Conservation (phyloP, 2,329 filamentous ascomycete species). For the Aspergillus ibericus region DNA sequence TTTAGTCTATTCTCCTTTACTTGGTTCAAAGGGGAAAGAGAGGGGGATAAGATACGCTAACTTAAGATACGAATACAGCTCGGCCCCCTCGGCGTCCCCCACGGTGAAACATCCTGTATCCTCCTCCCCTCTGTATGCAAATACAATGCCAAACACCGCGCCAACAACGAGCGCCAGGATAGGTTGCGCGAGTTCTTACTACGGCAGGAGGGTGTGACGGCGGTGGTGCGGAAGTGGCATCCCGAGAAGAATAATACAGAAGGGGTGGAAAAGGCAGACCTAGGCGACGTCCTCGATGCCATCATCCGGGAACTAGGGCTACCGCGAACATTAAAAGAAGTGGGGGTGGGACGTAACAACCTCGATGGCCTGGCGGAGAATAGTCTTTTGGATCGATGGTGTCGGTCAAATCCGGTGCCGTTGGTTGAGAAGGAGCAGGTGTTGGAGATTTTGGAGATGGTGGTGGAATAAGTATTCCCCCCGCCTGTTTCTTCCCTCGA, state of each 20-base stretch:
- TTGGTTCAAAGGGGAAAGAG: too few relatives aligned
- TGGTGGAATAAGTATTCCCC: slow-evolving; percentile 16
- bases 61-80: slow-evolving; percentile 30
- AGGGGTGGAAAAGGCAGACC: slow-evolving; percentile 33
- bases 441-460: slow-evolving; percentile 52
- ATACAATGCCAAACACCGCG: slow-evolving; percentile 51
- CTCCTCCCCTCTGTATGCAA: slow-evolving; percentile 57
- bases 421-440: slow-evolving; percentile 51
- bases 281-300: slow-evolving; percentile 54
- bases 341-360: slow-evolving; percentile 52
- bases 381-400: slow-evolving; percentile 53
- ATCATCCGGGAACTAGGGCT: slow-evolving; percentile 55
- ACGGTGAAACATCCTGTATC: slow-evolving; percentile 62
- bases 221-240: slow-evolving; percentile 32
- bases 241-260: slow-evolving; percentile 18
- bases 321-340: slow-evolving; percentile 55
- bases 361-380: slow-evolving; percentile 51
- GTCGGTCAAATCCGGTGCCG: slow-evolving; percentile 52
- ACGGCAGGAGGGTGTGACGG: slow-evolving; percentile 35
- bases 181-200: slow-evolving; percentile 45
- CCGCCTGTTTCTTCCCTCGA: background rate
- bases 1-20: background rate
- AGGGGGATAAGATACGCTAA: background rate
- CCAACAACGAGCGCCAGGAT: slow-evolving; percentile 46
- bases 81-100: slow-evolving; percentile 57